Evolutionary conservation across 2,329 filamentous ascomycete genomes (phyloP), one percentile per base, ranked within the genome.

Genomic region (Botryotinia convoluta): DNA sequence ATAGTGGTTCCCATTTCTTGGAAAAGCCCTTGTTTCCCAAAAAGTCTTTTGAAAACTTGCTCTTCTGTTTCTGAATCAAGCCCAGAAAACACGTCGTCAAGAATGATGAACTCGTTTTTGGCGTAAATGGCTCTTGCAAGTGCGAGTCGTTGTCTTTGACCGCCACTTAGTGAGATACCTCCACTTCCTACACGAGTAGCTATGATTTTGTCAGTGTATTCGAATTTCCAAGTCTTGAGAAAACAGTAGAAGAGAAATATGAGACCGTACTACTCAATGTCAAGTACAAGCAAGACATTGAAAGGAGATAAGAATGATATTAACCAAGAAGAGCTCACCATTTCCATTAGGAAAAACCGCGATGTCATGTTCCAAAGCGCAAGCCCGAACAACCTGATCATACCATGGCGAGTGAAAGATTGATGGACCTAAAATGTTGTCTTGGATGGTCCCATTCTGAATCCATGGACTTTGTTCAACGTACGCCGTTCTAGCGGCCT

Each of bases 301-400:
- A 20, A 45, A 67, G 37, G 20, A 14, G n/a, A 59, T 20, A 35
- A 32, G 35, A 18, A 59, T 6, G 35, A 8, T 0, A 59, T 44
- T 42, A 51, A 29, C 7, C 29, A 8, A 77, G 91, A 90, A 78
- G 90, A 88, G 0, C 90, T 91, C 75, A 84, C 81, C 77, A 91
- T 90, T 57, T 87, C 88, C 73, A 85, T 85, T 1, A 88, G 90
- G 42, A 90, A 84, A 83, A 90, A 90, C 42, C 89, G 73, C 87
- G 18, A 92, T 82, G 82, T 92, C 90, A 0, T 87, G 84, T 26
- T 86, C 83, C 8, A 92, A 82, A 1, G 89, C 90, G 78, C 90
- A 92, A 18, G 90, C 89, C 77, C 91, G 87, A 18, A 92, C 82
- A 18, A 92, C 90, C 67, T 87, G 80, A 65, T 89, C 84, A 79